A percentile compares a stretch with the other conserved stretches of the same genome.
phyloP scores from a whole-genome alignment of 805 yeast genomes.

The Candida easanensis region DNA sequence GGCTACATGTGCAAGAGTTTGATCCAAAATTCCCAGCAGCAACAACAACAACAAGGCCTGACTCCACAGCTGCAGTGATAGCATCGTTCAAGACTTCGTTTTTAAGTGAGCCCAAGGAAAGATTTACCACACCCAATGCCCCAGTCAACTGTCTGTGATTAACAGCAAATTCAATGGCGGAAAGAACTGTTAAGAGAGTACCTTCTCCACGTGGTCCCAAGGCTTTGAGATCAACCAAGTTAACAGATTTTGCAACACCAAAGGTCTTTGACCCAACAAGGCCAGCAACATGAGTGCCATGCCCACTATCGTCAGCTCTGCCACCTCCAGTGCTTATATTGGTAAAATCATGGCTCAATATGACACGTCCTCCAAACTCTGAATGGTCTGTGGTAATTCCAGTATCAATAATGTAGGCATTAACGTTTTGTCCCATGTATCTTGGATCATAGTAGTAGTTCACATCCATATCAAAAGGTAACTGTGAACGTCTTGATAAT shows the following conservation, averaged over 20 bases:
- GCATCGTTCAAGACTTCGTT: constrained; percentile 72
- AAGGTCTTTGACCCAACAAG: constrained; percentile 72
- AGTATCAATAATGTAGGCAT: constrained; percentile 80
- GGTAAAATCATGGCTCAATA: constrained; percentile 59
- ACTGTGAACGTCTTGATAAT: constrained; percentile 46
- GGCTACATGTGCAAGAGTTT: constrained; percentile 82
- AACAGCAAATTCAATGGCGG: constrained; percentile 67
- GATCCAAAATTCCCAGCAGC: constrained; percentile 86
- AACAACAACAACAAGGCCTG: constrained; percentile 69
- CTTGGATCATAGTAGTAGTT: constrained; percentile 48
- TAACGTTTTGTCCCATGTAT: constrained; percentile 55
- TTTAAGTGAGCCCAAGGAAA: constrained; percentile 75
- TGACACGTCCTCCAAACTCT: constrained; percentile 63
- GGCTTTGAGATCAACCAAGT: constrained; percentile 72
- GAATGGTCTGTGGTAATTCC: constrained; percentile 65
- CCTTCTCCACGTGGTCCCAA: constrained; percentile 70
- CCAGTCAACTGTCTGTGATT: constrained; percentile 43
- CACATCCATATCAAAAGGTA: constrained; percentile 31
- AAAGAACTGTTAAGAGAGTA: constrained; percentile 57
- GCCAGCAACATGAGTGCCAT: constrained; percentile 95
- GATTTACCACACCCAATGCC: constrained; percentile 63
- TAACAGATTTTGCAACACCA: constrained; percentile 77
- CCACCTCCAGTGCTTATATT: constrained; percentile 59
- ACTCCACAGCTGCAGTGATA: constrained; percentile 65
- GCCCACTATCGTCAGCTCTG: constrained; percentile 76